Conservation (phyloP, 2,329 filamentous ascomycete species). For the Penicillium digitatum region DNA sequence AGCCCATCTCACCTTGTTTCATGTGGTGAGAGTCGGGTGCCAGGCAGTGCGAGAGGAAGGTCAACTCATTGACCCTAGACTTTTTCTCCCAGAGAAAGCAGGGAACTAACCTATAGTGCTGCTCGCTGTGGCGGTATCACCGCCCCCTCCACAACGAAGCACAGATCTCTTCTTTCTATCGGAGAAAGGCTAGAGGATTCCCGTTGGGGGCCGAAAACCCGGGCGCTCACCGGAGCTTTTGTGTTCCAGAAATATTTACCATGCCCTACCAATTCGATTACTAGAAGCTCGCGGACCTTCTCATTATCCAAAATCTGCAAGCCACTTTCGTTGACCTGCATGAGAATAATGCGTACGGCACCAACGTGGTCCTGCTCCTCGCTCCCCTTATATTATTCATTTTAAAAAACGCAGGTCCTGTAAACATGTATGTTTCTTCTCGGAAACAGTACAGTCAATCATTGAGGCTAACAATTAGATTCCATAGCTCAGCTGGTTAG, state of each 20-base stretch:
- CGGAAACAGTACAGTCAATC: no score
- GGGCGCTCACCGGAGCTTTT: not conserved
- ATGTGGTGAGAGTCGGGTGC: not conserved
- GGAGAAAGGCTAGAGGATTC: not conserved
- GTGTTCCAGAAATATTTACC: not conserved
- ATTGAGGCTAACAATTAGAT: no score
- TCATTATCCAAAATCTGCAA: not conserved
- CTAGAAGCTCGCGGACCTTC: not conserved
- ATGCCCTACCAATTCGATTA: no score
- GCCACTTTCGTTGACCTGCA: not conserved
- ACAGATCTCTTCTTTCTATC: not conserved
- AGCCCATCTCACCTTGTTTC: not conserved
- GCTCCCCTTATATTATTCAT: no score
- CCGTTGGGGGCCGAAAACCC: not conserved
- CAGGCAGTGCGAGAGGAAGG: not conserved
- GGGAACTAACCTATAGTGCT: not conserved
- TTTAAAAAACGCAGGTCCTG: no score
- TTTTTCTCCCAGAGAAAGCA: not conserved
- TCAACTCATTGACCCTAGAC: not conserved
- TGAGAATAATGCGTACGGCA: not conserved
- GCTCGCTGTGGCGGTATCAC: not conserved
- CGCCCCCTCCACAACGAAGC: not conserved
- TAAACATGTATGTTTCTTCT: no score
- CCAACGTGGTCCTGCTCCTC: not conserved
- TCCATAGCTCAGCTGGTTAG: no score